phyloP scores from a whole-genome alignment of 257 asterid genomes.

The Orobanche coerulescens region DNA sequence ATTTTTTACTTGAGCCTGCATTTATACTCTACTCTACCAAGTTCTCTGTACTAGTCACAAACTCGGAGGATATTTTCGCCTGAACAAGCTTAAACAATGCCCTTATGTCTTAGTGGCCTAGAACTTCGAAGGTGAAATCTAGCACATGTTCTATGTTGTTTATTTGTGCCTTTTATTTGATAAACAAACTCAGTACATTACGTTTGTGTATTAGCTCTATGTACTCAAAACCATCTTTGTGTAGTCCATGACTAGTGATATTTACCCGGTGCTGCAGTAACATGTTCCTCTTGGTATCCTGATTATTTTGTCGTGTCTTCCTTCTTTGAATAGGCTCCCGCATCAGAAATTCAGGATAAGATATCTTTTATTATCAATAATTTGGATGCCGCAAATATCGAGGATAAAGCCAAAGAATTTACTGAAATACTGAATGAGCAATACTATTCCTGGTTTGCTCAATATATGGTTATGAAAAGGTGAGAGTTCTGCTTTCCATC shows the following conservation, averaged over 20 bases:
- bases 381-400: conserved; percentile 72
- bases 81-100: background rate
- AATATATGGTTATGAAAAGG: conserved; percentile 99
- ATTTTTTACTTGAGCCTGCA: too few relatives aligned
- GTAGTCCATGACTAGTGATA: background rate
- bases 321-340: conserved; percentile 65
- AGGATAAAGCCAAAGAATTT: conserved; percentile 87
- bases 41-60: background rate
- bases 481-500: conserved; percentile 16
- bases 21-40: too few relatives aligned
- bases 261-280: background rate
- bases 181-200: background rate
- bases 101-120: background rate
- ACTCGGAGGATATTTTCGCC: background rate
- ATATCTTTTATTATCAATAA: conserved; percentile 81
- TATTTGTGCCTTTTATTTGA: background rate
- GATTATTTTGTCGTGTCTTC: conserved; percentile 12
- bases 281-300: conserved; percentile 4
- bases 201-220: background rate
- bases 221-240: background rate
- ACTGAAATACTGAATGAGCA: conserved; percentile 62
- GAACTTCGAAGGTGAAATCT: background rate
- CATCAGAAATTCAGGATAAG: conserved; percentile 87
- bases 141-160: background rate
- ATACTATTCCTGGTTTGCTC: conserved; percentile 94